Evolutionary conservation across 176 grass and related monocot species (phyloP).

Genomic region (Eragrostis curvula): DNA sequence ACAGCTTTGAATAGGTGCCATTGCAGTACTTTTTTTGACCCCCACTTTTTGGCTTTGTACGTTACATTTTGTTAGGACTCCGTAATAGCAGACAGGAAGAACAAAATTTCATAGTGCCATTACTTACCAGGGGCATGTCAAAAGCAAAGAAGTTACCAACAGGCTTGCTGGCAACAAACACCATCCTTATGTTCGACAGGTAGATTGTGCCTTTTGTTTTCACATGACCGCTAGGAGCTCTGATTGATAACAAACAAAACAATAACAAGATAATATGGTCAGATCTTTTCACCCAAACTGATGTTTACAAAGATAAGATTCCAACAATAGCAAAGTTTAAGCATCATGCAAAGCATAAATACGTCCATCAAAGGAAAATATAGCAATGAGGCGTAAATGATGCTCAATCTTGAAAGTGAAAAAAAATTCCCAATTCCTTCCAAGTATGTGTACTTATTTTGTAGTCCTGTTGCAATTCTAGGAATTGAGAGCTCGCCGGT

Average conservation of each 20-base stretch:
- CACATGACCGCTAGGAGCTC: constrained; percentile 70
- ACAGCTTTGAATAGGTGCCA: neutral
- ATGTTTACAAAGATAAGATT: neutral
- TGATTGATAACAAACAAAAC: constrained; percentile 50
- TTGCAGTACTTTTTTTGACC: neutral
- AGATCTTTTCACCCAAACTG: neutral
- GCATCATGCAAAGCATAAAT: neutral
- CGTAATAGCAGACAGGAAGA: neutral
- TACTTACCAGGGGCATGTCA: constrained; percentile 88
- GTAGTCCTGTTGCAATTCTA: neutral
- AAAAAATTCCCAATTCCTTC: neutral
- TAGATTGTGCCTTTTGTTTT: constrained; percentile 94
- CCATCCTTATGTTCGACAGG: constrained; percentile 94
- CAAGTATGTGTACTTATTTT: too few species aligned
- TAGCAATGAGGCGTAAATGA: neutral
- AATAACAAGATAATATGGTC: neutral
- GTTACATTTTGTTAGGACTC: neutral
- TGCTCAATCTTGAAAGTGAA: neutral
- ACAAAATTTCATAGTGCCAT: neutral
- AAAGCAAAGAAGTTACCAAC: constrained; percentile 91
- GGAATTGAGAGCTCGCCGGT: neutral
- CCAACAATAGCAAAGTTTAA: neutral
- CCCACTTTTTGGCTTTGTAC: neutral
- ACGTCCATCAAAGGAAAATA: neutral
- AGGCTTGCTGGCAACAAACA: constrained; percentile 86